These are phyloP conservation scores for Naumovozyma dairenensis DNA, from an alignment of 805 yeast genomes.

Conservation along the genomic window DNA sequence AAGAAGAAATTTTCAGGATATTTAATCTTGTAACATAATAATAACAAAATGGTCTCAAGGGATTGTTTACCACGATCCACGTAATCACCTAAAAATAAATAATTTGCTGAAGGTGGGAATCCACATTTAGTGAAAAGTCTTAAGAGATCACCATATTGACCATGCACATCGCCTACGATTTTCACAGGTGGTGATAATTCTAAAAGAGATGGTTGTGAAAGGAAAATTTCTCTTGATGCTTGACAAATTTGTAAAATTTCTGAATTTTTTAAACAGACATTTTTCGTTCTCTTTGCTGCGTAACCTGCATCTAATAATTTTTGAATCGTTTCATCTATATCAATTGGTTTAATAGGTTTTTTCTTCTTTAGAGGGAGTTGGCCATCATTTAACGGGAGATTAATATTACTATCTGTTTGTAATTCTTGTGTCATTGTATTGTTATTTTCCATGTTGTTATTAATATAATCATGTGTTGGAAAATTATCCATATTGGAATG, in stretches of 20 bases:
- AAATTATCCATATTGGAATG: no score
- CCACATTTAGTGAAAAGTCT: constrained; percentile 93
- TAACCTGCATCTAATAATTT: constrained; percentile 91
- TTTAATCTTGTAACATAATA: constrained; percentile 88
- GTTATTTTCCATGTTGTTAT: no score
- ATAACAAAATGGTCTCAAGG: constrained; percentile 76
- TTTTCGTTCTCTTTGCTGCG: constrained; percentile 84
- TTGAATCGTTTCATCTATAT: constrained; percentile 85
- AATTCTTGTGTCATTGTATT: no score
- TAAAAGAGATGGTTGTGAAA: constrained; percentile 80
- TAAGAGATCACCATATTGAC: constrained; percentile 86
- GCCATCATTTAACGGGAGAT: no score
- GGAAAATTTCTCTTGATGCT: constrained; percentile 77
- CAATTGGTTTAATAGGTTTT: constrained; percentile 29
- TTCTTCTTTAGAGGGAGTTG: constrained; percentile 8
- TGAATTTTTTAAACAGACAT: constrained; percentile 77
- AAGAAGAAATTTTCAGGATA: constrained; percentile 94
- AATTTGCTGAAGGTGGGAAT: constrained; percentile 90
- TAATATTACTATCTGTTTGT: no score
- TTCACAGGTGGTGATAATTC: constrained; percentile 79
- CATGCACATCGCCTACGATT: constrained; percentile 90
- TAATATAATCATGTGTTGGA: no score
- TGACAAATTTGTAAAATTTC: constrained; percentile 84
- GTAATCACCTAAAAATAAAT: constrained; percentile 88
- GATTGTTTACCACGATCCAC: constrained; percentile 97